These are phyloP conservation scores for Pyricularia grisea DNA, from an alignment of 2,329 filamentous ascomycete genomes.

Conservation along the genomic window DNA sequence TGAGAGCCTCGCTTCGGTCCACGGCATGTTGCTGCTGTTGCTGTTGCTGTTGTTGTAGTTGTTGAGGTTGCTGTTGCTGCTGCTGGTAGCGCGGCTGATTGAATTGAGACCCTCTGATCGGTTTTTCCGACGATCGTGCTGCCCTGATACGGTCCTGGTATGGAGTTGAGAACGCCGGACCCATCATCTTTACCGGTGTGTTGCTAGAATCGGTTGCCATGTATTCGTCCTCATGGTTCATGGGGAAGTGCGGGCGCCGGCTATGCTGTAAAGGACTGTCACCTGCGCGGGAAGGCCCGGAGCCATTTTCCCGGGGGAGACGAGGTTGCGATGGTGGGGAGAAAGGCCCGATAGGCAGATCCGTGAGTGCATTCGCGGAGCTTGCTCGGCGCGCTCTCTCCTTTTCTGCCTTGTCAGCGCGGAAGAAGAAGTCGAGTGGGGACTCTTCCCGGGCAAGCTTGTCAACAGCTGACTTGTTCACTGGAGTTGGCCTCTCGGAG, in stretches of 20 bases:
- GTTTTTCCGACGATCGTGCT: slow-evolving; percentile 28
- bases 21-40: slow-evolving; percentile 11
- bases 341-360: slow-evolving; percentile 28
- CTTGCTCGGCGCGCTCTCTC: slow-evolving; percentile 48
- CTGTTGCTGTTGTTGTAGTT: too few relatives aligned
- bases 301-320: slow-evolving; percentile 21
- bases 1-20: slow-evolving; percentile 40
- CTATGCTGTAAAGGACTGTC: slow-evolving; percentile 12
- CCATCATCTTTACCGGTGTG: slow-evolving; percentile 43
- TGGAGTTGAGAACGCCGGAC: slow-evolving; percentile 59
- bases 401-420: slow-evolving; percentile 72
- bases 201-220: slow-evolving; percentile 63
- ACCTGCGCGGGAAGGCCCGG: slow-evolving; percentile 11
- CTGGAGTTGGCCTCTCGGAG: slow-evolving; percentile 36
- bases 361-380: slow-evolving; percentile 32
- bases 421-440: slow-evolving; percentile 84
- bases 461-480: slow-evolving; percentile 25
- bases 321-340: slow-evolving; percentile 36
- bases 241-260: slow-evolving; percentile 30
- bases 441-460: slow-evolving; percentile 47
- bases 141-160: slow-evolving; percentile 53
- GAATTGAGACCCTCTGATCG: slow-evolving; percentile 8
- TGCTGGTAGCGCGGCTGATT: slow-evolving; percentile 7
- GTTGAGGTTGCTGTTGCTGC: background rate
- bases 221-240: slow-evolving; percentile 41